A percentile compares a stretch with the other conserved stretches of the same genome.
phyloP scores from a whole-genome alignment of 345 rosid genomes.

The Geranium brycei region DNA sequence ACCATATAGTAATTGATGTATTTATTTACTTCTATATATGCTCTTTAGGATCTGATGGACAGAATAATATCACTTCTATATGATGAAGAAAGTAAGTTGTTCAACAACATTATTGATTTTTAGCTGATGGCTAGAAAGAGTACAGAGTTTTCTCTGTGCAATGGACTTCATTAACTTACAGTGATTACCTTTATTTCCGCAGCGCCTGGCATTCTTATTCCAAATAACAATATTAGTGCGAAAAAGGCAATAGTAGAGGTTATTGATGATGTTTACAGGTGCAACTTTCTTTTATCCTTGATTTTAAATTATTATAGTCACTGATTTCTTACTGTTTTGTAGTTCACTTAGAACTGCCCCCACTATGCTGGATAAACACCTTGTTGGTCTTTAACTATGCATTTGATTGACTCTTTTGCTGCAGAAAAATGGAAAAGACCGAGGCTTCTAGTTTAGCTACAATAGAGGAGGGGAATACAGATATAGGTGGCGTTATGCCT shows the following conservation, averaged over 20 bases:
- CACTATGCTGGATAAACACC: not conserved
- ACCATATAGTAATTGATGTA: not conserved
- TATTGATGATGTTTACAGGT: conserved; percentile 28
- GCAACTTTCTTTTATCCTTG: not conserved
- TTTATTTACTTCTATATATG: not conserved
- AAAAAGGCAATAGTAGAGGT: conserved; percentile 19
- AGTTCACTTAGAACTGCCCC: not conserved
- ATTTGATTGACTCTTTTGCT: conserved; percentile 1
- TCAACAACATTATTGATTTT: not conserved
- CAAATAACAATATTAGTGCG: conserved; percentile 10
- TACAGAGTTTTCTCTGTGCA: not conserved
- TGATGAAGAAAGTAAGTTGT: conserved; percentile 11
- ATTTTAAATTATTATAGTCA: not conserved
- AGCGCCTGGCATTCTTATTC: conserved; percentile 2
- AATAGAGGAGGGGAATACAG: conserved; percentile 7
- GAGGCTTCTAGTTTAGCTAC: conserved; percentile 18
- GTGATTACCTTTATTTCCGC: not conserved
- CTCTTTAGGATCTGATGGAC: conserved; percentile 21
- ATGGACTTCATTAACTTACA: not conserved
- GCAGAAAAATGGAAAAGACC: conserved; percentile 26
- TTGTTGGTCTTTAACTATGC: not conserved
- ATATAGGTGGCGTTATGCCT: conserved; percentile 5
- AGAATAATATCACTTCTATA: conserved; percentile 12
- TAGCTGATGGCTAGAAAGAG: not conserved
- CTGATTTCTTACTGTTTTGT: too few relatives aligned